phyloP scores from a whole-genome alignment of 2,329 filamentous ascomycete species.

The Nannizziopsis barbatae region DNA sequence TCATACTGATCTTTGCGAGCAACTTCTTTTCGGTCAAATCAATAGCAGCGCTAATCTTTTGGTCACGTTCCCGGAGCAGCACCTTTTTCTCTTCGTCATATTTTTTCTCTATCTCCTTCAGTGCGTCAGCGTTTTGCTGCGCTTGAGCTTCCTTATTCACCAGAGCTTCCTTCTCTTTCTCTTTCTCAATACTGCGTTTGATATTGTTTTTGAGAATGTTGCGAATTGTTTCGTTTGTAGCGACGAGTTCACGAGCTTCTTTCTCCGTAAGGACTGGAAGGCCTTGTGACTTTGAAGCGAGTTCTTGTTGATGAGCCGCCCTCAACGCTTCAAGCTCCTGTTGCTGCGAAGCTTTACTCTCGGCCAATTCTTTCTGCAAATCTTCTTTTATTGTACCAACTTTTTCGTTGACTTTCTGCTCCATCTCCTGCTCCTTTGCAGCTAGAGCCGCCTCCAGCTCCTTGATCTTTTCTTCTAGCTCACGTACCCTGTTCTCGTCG shows the following conservation, averaged over 20 bases:
- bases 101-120: constrained; percentile 31
- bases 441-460: constrained; percentile 42
- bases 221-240: constrained; percentile 40
- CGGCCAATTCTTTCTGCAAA: constrained; percentile 57
- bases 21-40: constrained; percentile 65
- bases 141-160: constrained; percentile 16
- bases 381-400: constrained; percentile 53
- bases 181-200: constrained; percentile 35
- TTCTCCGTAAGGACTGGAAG: constrained; percentile 37
- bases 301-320: constrained; percentile 36
- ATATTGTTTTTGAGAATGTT: constrained; percentile 49
- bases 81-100: constrained; percentile 32
- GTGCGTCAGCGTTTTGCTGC: constrained; percentile 25
- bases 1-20: constrained; percentile 64
- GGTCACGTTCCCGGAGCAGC: constrained; percentile 42
- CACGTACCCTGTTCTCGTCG: constrained; percentile 48
- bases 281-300: constrained; percentile 26
- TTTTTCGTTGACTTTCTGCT: constrained; percentile 39
- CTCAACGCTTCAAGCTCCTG: constrained; percentile 41
- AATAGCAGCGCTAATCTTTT: constrained; percentile 48
- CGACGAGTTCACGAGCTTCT: constrained; percentile 41
- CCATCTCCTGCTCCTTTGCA: constrained; percentile 42
- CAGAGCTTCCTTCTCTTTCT: constrained; percentile 26
- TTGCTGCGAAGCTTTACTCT: constrained; percentile 41
- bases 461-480: constrained; percentile 50